phyloP scores from a whole-genome alignment of 495 filamentous ascomycete genomes.

The Daldinia concentrica region DNA sequence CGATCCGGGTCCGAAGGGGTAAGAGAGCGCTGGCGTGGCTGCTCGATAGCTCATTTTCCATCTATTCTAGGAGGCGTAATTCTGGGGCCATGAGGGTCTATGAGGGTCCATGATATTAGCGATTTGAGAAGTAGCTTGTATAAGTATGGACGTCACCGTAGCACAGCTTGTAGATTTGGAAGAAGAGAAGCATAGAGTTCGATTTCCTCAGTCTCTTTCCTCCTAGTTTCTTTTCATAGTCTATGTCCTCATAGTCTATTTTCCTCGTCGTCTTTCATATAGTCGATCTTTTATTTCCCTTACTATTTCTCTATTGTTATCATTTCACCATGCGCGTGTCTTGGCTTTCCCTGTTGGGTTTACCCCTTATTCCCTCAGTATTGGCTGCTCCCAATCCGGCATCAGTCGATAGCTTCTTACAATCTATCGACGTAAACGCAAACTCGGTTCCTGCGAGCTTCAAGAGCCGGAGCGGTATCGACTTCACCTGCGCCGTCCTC shows the following conservation, averaged over 20 bases:
- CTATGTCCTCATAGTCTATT: not conserved
- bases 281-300: slow-evolving; percentile 1
- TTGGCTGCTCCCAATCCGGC: not conserved
- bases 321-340: not conserved
- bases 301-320: not conserved
- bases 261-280: not conserved
- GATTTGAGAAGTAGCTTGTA: not conserved
- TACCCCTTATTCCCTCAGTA: slow-evolving; percentile 3
- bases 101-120: not conserved
- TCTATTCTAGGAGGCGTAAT: slow-evolving; percentile 1
- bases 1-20: not conserved
- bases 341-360: not conserved
- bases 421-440: not conserved
- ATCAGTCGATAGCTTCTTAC: not conserved
- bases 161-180: not conserved
- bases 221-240: not conserved
- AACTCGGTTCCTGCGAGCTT: not conserved
- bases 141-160: not conserved
- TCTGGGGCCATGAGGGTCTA: not conserved
- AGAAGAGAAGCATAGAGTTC: slow-evolving; percentile 5
- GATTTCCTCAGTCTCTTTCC: slow-evolving; percentile 1
- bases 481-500: slow-evolving; percentile 1
- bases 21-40: not conserved
- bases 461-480: not conserved
- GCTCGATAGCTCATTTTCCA: not conserved